phyloP scores from a whole-genome alignment of 208 protist species.

The Trypanosoma conorhini region DNA sequence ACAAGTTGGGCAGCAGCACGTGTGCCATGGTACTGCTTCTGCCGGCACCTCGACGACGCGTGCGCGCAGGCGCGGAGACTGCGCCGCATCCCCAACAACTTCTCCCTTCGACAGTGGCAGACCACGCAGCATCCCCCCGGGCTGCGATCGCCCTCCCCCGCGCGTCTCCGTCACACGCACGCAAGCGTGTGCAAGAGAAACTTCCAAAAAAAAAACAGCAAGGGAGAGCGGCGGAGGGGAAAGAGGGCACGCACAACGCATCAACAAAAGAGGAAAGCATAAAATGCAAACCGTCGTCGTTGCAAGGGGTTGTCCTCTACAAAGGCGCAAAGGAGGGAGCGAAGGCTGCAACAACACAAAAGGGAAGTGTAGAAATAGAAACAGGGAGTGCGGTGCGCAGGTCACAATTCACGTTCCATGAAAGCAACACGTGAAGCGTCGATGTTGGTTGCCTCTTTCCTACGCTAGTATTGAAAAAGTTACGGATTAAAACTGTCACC shows the following conservation, averaged over 20 bases:
- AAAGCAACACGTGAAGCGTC: neutral
- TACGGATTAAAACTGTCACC: neutral
- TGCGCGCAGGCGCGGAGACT: neutral
- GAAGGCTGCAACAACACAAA: too few species aligned
- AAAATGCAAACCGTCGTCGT: neutral
- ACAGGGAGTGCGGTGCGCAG: neutral
- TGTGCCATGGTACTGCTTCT: constrained; percentile 31
- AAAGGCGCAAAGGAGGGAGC: neutral
- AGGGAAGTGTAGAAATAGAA: neutral
- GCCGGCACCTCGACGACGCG: constrained; percentile 7
- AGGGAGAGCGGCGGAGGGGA: too few species aligned
- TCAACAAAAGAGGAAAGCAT: neutral
- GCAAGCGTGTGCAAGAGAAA: neutral
- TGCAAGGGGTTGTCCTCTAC: neutral
- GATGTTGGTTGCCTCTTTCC: neutral
- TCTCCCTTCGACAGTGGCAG: neutral
- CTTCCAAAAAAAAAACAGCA: neutral
- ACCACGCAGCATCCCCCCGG: neutral
- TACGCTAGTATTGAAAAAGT: neutral
- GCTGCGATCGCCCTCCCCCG: neutral
- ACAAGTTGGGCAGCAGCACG: constrained; percentile 28
- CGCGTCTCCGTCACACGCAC: neutral
- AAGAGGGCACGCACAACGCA: neutral
- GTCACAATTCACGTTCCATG: neutral
- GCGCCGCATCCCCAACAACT: constrained; percentile 22